Base-by-base conservation (phyloP, 306 rosid species). In the Ochetophila trinervis region DNA sequence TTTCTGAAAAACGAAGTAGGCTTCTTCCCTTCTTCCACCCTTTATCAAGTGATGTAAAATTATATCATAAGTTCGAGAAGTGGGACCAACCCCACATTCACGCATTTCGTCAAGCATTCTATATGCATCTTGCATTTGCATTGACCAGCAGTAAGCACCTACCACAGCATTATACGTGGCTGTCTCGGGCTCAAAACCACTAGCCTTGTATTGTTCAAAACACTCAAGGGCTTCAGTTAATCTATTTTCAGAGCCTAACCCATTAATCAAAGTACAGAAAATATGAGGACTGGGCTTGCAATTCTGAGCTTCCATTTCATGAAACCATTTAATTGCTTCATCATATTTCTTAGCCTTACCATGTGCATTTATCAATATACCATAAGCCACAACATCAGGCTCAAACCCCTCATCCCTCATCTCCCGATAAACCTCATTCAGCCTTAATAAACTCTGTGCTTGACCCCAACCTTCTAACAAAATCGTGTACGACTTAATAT, bases 381-480 rank as follows among this genome's bases (percentile, higher is more conserved):
- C 92, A 56, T 78, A 87, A 2, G 92, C 78, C 62, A 91, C 91
- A 13, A 83, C 94, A 76, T 91, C 97, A 6, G 88, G 87, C 32
- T 86, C 76, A 40, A 86, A 76, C 60, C 96, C 94, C 9, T 86
- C 88, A 13, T 67, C 84, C 61, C 60, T 84, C 90, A 91, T 88
- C 65, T 88, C 95, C 65, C 91, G n/a, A 62, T 77, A 81, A 68
- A 88, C 85, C 85, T 91, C 96, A 63, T 85, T 78, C 37, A 91
- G 63, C 76, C 72, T 86, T 78, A 88, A 57, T 66, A 85, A 72
- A 37, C 85, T 88, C 44, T 78, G 84, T 40, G 82, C 80, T 30
- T 85, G 91, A 74, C 96, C 90, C 91, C 97, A 91, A 49, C 97
- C 97, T 72, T 85, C 96, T 49, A 91, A 68, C 71, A 88, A 49